Base-by-base conservation (phyloP, 495 filamentous ascomycete genomes). In the Letharia lupina region DNA sequence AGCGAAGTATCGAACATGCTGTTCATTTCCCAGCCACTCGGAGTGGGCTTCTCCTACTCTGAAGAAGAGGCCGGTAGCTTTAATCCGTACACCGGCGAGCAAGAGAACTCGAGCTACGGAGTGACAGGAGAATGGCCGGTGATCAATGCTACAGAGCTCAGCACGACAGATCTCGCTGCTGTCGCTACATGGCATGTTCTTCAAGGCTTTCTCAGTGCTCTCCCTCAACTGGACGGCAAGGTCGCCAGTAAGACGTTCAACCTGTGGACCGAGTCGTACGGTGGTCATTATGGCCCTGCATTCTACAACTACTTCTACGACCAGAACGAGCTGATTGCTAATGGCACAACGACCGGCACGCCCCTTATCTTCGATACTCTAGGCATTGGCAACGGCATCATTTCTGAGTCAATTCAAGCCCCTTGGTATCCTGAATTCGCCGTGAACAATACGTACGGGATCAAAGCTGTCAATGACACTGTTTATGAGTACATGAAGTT, bases 1-100 rank as follows among this genome's bases (percentile, higher is more conserved):
- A 89, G 86, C 72, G 81, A 87, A 68, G 83, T 83, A 4, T 88
- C 86, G 18, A 91, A 91, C 70, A 81, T 91, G 81, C 76, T 93
- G 15, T 93, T 86, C 70, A 79, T 93, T 52, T 88, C 88, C 40
- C 86, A 90, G 73, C 83, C 86, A 16, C 72, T 86, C 45, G 86
- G 86, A 28, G 80, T 82, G 5, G 83, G 83, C 0, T 87, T 88
- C 68, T 87, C 84, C 1, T 86, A 86, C 67, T 72, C 73, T 23
- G 72, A 79, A 39, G 73, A 76, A 50, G 73, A 73, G 48, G 52
- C 71, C 56, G 73, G 80, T 4, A 79, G 77, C n/a, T 57, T 80
- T n/a, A 80, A 82, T 48, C 73, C 74, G 5, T 62, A 73, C 23
- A 82, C 81, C 1, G 81, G 78, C 13, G 73, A 72, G 28, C 77